phyloP scores from a whole-genome alignment of 2,329 filamentous ascomycete genomes.

The Monilinia laxa region DNA sequence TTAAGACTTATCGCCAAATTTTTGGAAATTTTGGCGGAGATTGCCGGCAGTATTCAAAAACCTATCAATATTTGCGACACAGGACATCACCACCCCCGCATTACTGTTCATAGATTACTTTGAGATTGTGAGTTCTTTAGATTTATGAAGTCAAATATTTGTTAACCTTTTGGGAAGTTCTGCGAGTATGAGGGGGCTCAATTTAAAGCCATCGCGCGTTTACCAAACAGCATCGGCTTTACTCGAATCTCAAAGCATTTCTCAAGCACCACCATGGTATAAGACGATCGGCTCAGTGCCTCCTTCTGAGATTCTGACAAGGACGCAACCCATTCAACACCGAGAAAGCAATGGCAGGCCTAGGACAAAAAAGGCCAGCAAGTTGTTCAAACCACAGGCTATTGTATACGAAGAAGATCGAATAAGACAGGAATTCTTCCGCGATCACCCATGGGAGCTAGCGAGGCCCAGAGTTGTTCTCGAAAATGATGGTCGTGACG shows the following conservation, averaged over 20 bases:
- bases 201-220: slow-evolving; percentile 47
- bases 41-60: slow-evolving; percentile 19
- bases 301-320: slow-evolving; percentile 57
- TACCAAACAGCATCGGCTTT: slow-evolving; percentile 48
- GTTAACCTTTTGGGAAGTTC: background rate
- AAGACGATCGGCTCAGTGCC: slow-evolving; percentile 44
- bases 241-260: slow-evolving; percentile 46
- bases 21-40: slow-evolving; percentile 15
- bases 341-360: slow-evolving; percentile 34
- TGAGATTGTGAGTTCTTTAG: slow-evolving; percentile 4
- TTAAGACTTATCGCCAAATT: slow-evolving; percentile 22
- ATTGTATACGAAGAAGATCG: slow-evolving; percentile 82
- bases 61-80: slow-evolving; percentile 18
- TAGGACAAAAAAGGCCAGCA: slow-evolving; percentile 62
- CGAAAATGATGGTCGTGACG: slow-evolving; percentile 82
- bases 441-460: slow-evolving; percentile 95
- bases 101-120: slow-evolving; percentile 10
- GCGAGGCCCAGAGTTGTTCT: slow-evolving; percentile 82
- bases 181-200: slow-evolving; percentile 38
- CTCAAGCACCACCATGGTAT: slow-evolving; percentile 40
- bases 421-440: slow-evolving; percentile 79
- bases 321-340: slow-evolving; percentile 53
- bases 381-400: slow-evolving; percentile 75
- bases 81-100: slow-evolving; percentile 16
- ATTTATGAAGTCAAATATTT: background rate